phyloP scores from a whole-genome alignment of 495 filamentous ascomycete species.

The Penicillium crystallinum region DNA sequence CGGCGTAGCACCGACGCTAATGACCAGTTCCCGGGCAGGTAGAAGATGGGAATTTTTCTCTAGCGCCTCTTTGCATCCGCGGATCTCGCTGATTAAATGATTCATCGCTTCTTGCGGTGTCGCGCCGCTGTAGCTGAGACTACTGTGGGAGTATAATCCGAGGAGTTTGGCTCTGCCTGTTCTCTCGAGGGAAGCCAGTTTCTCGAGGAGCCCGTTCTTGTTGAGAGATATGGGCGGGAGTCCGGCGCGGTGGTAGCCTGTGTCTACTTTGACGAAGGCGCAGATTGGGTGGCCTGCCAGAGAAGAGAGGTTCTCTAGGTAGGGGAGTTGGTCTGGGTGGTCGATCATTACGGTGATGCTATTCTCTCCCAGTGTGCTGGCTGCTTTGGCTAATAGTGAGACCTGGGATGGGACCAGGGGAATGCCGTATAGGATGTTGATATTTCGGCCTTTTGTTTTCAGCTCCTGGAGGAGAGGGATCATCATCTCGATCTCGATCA shows the following conservation, averaged over 20 bases:
- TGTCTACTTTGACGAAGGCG: slow-evolving; percentile 75
- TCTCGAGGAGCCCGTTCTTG: slow-evolving; percentile 48
- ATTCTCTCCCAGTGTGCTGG: slow-evolving; percentile 41
- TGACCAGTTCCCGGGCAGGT: slow-evolving; percentile 39
- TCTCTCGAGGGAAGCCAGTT: slow-evolving; percentile 36
- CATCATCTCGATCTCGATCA: slow-evolving; percentile 69
- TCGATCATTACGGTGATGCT: slow-evolving; percentile 68
- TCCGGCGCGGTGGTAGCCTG: slow-evolving; percentile 72
- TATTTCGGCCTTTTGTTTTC: slow-evolving; percentile 39
- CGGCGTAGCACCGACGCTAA: slow-evolving; percentile 79
- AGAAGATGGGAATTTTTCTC: slow-evolving; percentile 25
- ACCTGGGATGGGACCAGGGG: slow-evolving; percentile 62
- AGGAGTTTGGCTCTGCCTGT: slow-evolving; percentile 41
- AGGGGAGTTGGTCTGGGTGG: slow-evolving; percentile 55
- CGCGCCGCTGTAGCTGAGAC: slow-evolving; percentile 60
- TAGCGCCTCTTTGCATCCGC: slow-evolving; percentile 48
- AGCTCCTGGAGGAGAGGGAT: slow-evolving; percentile 57
- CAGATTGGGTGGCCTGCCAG: slow-evolving; percentile 39
- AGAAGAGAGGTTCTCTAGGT: slow-evolving; percentile 34
- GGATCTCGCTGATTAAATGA: slow-evolving; percentile 57
- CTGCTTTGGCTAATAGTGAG: slow-evolving; percentile 51
- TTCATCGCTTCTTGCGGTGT: slow-evolving; percentile 51
- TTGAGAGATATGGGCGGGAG: slow-evolving; percentile 47
- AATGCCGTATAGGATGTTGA: slow-evolving; percentile 73
- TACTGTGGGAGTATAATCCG: slow-evolving; percentile 77